These are phyloP conservation scores for Graphilbum fragrans DNA, from an alignment of 2,329 filamentous ascomycete species.

Conservation along the genomic window DNA sequence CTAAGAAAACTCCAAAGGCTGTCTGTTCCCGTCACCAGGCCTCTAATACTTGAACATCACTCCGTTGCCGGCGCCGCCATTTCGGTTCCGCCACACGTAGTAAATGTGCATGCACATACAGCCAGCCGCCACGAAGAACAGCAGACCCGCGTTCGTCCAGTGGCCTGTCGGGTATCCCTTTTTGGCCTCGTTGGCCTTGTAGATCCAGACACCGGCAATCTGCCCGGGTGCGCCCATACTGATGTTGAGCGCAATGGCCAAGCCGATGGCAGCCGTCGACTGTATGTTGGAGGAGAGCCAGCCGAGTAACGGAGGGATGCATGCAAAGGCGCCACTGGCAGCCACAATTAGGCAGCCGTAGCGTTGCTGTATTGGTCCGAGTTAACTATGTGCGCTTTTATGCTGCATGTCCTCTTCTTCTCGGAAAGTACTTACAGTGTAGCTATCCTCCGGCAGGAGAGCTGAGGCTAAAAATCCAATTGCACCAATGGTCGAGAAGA, in stretches of 20 bases:
- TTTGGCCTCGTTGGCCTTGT: constrained; percentile 36
- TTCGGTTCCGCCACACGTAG: constrained; percentile 23
- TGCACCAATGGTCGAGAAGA: constrained; percentile 36
- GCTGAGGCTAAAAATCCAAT: constrained; percentile 41
- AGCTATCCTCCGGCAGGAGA: constrained; percentile 35
- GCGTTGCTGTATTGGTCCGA: too few relatives aligned
- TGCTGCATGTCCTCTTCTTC: too few relatives aligned
- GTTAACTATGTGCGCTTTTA: too few relatives aligned
- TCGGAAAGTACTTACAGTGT: constrained; percentile 16
- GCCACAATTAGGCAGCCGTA: constrained; percentile 46
- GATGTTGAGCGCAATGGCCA: constrained; percentile 45
- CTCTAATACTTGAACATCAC: neutral
- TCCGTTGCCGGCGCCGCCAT: neutral
- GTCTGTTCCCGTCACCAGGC: too few relatives aligned
- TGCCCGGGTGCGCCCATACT: constrained; percentile 43
- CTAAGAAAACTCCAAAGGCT: too few relatives aligned
- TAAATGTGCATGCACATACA: constrained; percentile 30
- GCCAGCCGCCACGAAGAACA: constrained; percentile 33
- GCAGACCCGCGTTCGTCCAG: constrained; percentile 37
- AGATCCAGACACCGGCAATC: constrained; percentile 48
- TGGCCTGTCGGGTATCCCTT: constrained; percentile 45
- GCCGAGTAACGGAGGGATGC: constrained; percentile 40
- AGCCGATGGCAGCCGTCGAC: constrained; percentile 37
- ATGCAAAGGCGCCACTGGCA: constrained; percentile 38
- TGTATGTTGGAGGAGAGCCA: constrained; percentile 41